phyloP scores from a whole-genome alignment of 257 asterid species.

The Catharanthus roseus region DNA sequence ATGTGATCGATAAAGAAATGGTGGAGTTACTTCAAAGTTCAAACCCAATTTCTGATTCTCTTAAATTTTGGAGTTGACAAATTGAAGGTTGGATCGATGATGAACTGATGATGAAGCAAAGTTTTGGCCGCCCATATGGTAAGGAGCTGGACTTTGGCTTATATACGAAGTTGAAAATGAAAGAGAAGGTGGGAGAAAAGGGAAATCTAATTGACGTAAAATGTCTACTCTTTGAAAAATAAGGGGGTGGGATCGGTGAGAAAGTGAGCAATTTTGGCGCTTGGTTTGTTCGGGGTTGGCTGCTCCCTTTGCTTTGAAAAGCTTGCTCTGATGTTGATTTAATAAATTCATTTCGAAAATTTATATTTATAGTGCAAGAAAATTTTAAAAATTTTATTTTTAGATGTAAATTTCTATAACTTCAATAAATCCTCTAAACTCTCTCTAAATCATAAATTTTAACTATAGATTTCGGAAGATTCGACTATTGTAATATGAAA shows the following conservation, averaged over 20 bases:
- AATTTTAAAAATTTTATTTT: too few relatives aligned
- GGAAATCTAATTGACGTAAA: conserved; percentile 4
- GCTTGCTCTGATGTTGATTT: background rate
- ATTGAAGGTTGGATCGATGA: background rate
- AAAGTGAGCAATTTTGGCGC: conserved; percentile 14
- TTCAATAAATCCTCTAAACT: too few relatives aligned
- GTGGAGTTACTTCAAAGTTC: too few relatives aligned
- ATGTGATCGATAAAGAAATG: background rate
- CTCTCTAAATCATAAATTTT: too few relatives aligned
- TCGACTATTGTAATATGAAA: too few relatives aligned
- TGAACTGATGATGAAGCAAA: background rate
- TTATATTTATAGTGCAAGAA: too few relatives aligned
- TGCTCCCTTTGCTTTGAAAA: conserved; percentile 7
- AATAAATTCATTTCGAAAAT: too few relatives aligned
- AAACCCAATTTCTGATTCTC: background rate
- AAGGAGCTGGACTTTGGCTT: conserved; percentile 7
- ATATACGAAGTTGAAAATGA: background rate
- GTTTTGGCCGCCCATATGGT: conserved; percentile 8
- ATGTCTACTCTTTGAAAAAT: conserved; percentile 19
- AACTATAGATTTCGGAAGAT: too few relatives aligned
- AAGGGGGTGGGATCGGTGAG: conserved; percentile 9
- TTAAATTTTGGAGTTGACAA: background rate
- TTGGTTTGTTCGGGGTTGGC: conserved; percentile 33
- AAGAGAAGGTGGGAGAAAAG: conserved; percentile 6
- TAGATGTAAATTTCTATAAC: too few relatives aligned